phyloP scores from a whole-genome alignment of 805 yeast genomes.

The Grigorovia transvaalensis region DNA sequence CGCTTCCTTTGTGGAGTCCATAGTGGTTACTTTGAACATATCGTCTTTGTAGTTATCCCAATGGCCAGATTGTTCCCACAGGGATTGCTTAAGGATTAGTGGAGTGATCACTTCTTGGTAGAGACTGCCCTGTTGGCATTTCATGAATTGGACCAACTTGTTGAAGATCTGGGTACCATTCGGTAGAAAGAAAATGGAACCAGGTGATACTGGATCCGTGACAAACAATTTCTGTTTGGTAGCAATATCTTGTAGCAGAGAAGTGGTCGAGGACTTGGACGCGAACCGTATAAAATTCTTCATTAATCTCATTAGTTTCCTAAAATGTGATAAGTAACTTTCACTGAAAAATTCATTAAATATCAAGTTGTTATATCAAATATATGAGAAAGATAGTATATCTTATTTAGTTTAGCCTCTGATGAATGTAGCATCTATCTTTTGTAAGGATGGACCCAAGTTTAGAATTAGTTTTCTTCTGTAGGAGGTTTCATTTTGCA shows the following conservation, averaged over 20 bases:
- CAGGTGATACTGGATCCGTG: slow-evolving; percentile 78
- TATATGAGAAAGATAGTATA: not conserved
- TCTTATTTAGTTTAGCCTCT: slow-evolving; percentile 19
- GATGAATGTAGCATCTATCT: slow-evolving; percentile 85
- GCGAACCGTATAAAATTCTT: not conserved
- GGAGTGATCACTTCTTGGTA: slow-evolving; percentile 93
- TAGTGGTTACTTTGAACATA: slow-evolving; percentile 80
- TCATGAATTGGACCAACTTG: slow-evolving; percentile 71
- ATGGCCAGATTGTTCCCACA: slow-evolving; percentile 92
- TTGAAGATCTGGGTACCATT: slow-evolving; percentile 85
- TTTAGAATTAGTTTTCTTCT: slow-evolving; percentile 70
- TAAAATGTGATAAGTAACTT: not conserved
- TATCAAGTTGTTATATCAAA: not conserved
- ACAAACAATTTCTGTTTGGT: slow-evolving; percentile 64
- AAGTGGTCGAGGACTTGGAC: not conserved
- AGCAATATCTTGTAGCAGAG: slow-evolving; percentile 25
- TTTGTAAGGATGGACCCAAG: slow-evolving; percentile 51
- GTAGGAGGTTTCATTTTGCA: slow-evolving; percentile 64
- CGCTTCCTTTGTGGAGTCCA: slow-evolving; percentile 30
- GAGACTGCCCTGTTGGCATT: slow-evolving; percentile 53
- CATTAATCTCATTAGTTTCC: not conserved
- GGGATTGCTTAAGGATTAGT: slow-evolving; percentile 63
- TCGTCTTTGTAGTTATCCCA: slow-evolving; percentile 93
- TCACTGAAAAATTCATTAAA: not conserved
- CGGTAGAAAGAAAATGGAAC: slow-evolving; percentile 84